phyloP scores from a whole-genome alignment of 1,139 yeast genomes.

The Geotrichum australiense region DNA sequence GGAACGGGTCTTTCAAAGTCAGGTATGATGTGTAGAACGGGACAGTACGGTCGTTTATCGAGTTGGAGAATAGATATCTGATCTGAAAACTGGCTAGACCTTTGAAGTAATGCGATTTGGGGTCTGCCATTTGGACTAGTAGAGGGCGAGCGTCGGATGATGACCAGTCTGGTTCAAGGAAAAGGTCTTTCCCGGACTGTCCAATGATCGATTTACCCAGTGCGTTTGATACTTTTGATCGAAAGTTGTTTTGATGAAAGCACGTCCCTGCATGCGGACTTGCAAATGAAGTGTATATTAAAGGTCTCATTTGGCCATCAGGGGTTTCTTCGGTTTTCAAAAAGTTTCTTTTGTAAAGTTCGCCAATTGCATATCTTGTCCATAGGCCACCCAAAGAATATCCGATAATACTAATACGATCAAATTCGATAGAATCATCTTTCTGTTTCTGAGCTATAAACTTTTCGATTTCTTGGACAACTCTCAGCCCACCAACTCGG shows the following conservation, averaged over 20 bases:
- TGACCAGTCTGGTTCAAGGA: constrained; percentile 45
- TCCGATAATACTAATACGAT: constrained; percentile 44
- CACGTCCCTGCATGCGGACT: constrained; percentile 83
- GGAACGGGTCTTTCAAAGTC: constrained; percentile 43
- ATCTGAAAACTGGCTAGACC: constrained; percentile 55
- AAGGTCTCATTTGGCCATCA: constrained; percentile 12
- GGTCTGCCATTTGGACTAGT: constrained; percentile 51
- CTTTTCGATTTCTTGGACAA: constrained; percentile 45
- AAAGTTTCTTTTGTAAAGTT: constrained; percentile 2
- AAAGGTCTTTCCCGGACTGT: constrained; percentile 66
- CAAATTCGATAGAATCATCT: constrained; percentile 21
- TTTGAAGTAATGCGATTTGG: constrained; percentile 42
- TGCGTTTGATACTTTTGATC: constrained; percentile 45
- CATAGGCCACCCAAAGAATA: constrained; percentile 51
- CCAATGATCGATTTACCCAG: constrained; percentile 65
- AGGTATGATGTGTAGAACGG: constrained; percentile 50
- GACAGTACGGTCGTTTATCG: constrained; percentile 64
- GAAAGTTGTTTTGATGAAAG: constrained; percentile 37
- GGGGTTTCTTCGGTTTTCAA: constrained; percentile 8
- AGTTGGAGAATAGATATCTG: constrained; percentile 61
- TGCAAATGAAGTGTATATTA: constrained; percentile 64
- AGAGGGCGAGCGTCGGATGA: constrained; percentile 20
- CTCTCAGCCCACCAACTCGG: constrained; percentile 59
- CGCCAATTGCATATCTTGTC: constrained; percentile 62
- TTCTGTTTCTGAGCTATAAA: constrained; percentile 8